Evolutionary conservation across 140 eudicot species (phyloP), one percentile per base, ranked within the genome.

Genomic region (Ambrosia hybrid): DNA sequence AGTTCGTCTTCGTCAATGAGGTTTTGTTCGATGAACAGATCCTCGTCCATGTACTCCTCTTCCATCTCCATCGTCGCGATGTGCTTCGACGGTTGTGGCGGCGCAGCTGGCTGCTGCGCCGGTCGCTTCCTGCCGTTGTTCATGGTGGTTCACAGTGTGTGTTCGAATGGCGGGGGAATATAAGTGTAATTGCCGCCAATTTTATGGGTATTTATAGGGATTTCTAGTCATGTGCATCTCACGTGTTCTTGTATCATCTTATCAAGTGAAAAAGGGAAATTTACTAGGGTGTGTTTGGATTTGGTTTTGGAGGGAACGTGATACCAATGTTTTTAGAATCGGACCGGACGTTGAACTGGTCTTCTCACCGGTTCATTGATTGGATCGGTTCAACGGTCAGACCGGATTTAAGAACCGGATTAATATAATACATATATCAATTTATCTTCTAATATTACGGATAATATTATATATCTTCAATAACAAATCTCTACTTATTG

Each of bases 11-110:
- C 96, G 67, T 86, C 89, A 34, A 76, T 67, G 60, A 88, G 83
- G 82, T 79, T 78, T 80, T 94, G 87, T 48, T 88, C 87, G 11
- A 86, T 78, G 76, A 86, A 94, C 0, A 94, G 84, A 48, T 94
- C 97, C 75, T 88, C 97, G 56, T 94, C 99, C 61, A 94, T 43
- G 38, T 90, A 90, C 9, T 90, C 99, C 13, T 86, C 96, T 11
- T 90, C 99, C 74, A 64, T 15, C 3, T 79, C 82, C 53, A n/a
- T 56, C 17, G 72, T 8, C 16, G 74, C 60, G 11, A 84, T 85
- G 52, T 90, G 94, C 56, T 88, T 90, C 49, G 70, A 74, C 37
- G 80, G 85, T 58, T 70, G 94, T 10, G 70, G 59, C 13, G 84
- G 71, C 21, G 76, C 82, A 6, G 85, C 79, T 34, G 85, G 56